Conservation (phyloP, 352 stramenopile species). For the Phytophthora melonis region DNA sequence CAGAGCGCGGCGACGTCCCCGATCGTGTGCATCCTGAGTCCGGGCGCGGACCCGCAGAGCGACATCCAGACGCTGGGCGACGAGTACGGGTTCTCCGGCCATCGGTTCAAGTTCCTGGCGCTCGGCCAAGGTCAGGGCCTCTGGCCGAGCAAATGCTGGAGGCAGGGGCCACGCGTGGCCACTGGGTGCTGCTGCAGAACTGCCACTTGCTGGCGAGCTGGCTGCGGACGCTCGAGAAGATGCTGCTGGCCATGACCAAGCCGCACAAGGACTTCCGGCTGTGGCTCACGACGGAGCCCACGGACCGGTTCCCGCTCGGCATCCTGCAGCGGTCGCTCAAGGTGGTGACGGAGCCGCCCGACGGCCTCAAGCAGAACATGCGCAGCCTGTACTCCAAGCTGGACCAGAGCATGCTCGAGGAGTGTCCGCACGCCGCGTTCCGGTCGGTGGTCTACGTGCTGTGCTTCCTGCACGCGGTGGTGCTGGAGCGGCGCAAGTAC, state of each 20-base stretch:
- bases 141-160: conserved; percentile 96
- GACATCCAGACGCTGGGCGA: conserved; percentile 95
- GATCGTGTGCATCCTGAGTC: conserved; percentile 96
- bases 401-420: conserved; percentile 91
- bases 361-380: conserved; percentile 98
- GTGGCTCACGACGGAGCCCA: conserved; percentile 96
- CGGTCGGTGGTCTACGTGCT: conserved; percentile 95
- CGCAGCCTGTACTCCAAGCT: conserved; percentile 93
- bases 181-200: conserved; percentile 96
- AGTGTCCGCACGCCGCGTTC: conserved; percentile 94
- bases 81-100: conserved; percentile 90
- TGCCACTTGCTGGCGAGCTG: conserved; percentile 96
- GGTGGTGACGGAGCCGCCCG: conserved; percentile 96
- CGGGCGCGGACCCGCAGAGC: conserved; percentile 93
- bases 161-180: conserved; percentile 80
- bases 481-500: conserved; percentile 96
- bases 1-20: conserved; percentile 88
- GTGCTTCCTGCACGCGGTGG: conserved; percentile 96
- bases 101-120: conserved; percentile 95
- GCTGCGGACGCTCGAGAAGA: conserved; percentile 94
- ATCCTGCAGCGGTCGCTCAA: conserved; percentile 96
- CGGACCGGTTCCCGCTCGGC: conserved; percentile 94
- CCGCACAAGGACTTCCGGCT: conserved; percentile 95
- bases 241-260: conserved; percentile 91
- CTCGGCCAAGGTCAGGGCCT: conserved; percentile 95